phyloP scores from a whole-genome alignment of 306 rosid species.

The Senna siamea region DNA sequence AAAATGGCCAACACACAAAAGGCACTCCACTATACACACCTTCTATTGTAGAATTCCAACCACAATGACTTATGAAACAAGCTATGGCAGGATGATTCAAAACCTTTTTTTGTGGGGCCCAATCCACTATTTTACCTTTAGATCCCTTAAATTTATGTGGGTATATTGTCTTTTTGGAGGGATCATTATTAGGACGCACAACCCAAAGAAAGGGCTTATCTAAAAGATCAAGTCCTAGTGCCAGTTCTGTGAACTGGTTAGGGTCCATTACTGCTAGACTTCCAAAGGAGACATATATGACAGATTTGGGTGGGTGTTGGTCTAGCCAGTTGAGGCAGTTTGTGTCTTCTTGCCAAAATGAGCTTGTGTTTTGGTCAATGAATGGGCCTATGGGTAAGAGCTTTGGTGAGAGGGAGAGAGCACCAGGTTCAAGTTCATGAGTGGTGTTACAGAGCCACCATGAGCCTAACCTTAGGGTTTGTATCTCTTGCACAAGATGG shows the following conservation, averaged over 20 bases:
- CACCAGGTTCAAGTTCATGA: background rate
- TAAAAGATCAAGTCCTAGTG: background rate
- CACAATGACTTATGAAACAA: slow-evolving; percentile 1
- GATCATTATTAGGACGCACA: background rate
- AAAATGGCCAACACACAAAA: slow-evolving; percentile 1
- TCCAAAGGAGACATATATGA: background rate
- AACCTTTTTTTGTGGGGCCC: background rate
- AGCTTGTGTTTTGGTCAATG: background rate
- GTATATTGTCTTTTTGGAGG: background rate
- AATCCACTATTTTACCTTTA: background rate
- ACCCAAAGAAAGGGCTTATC: background rate
- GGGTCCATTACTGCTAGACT: background rate
- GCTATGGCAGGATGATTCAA: background rate
- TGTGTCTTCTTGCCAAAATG: background rate
- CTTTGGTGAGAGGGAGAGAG: background rate
- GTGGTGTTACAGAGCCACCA: slow-evolving; percentile 3
- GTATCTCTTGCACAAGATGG: background rate
- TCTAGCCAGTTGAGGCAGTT: background rate
- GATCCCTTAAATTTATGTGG: background rate
- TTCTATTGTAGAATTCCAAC: background rate
- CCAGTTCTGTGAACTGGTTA: background rate
- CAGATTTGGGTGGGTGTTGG: background rate
- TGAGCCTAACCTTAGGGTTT: background rate
- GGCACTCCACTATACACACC: background rate
- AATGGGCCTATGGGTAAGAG: background rate